phyloP scores from a whole-genome alignment of 306 rosid species.

The Cucurbita maxima region DNA sequence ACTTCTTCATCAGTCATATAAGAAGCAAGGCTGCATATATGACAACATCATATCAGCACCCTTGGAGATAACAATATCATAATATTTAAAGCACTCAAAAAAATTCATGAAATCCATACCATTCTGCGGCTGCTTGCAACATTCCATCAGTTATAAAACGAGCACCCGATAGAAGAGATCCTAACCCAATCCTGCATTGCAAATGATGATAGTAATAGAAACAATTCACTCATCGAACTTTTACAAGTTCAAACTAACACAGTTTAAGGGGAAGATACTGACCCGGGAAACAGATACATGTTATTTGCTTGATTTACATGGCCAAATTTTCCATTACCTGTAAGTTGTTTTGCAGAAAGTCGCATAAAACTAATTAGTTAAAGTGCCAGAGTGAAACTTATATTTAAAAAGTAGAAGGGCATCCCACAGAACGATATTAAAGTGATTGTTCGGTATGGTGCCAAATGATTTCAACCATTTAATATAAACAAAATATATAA shows the following conservation, averaged over 20 bases:
- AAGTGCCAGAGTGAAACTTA: conserved; percentile 4
- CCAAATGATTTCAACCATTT: conserved; percentile 11
- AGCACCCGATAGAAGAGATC: conserved; percentile 86
- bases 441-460: neutral
- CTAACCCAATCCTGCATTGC: conserved; percentile 79
- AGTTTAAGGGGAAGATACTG: conserved; percentile 13
- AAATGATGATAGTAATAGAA: neutral
- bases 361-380: neutral
- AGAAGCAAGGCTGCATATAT: conserved; percentile 70
- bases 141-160: conserved; percentile 78
- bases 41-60: conserved; percentile 14
- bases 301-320: conserved; percentile 99
- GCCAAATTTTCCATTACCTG: conserved; percentile 83
- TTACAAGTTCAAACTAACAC: neutral
- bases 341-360: neutral
- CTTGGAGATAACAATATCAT: conserved; percentile 1
- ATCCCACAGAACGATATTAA: neutral
- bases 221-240: neutral
- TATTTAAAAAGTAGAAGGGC: conserved; percentile 9
- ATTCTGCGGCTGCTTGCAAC: conserved; percentile 96
- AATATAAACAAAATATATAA: neutral
- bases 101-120: conserved; percentile 27
- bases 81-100: neutral
- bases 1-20: conserved; percentile 78
- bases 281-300: conserved; percentile 99